phyloP scores from a whole-genome alignment of 83 land plant species.

The Picea abies region DNA sequence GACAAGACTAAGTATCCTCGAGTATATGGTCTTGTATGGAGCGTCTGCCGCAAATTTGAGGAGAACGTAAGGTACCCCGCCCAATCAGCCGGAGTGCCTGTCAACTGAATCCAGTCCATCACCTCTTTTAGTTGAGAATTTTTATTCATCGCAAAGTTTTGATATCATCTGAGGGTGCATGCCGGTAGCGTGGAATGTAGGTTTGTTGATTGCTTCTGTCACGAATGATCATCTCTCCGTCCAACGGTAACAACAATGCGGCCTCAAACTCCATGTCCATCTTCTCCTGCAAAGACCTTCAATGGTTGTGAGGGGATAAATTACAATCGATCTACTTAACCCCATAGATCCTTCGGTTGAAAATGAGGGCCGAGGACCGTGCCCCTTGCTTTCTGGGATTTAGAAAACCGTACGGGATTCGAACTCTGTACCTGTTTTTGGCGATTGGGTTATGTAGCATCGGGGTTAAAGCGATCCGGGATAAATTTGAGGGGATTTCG shows the following conservation, averaged over 20 bases:
- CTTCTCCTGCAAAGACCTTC: not conserved
- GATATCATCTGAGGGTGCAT: no score
- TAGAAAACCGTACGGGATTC: not conserved
- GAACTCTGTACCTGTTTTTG: not conserved
- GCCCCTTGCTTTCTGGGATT: not conserved
- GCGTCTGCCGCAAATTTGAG: no score
- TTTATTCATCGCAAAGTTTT: no score
- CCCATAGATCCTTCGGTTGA: not conserved
- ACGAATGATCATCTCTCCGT: not conserved
- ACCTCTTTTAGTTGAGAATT: no score
- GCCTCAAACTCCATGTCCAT: not conserved
- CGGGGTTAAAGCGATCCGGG: not conserved
- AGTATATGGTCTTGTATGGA: no score
- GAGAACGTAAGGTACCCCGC: no score
- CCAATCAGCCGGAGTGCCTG: no score
- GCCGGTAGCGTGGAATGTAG: no score
- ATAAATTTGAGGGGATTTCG: not conserved
- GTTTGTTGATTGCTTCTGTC: no score
- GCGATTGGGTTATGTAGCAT: not conserved
- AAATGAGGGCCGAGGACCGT: not conserved
- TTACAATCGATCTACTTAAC: not conserved
- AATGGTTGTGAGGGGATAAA: not conserved
- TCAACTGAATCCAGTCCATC: no score
- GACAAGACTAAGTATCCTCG: no score
- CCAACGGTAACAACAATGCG: not conserved